A percentile compares a stretch with the other conserved stretches of the same genome.
phyloP scores from a whole-genome alignment of 352 stramenopile genomes.

The Thalassiosira delicatula region DNA sequence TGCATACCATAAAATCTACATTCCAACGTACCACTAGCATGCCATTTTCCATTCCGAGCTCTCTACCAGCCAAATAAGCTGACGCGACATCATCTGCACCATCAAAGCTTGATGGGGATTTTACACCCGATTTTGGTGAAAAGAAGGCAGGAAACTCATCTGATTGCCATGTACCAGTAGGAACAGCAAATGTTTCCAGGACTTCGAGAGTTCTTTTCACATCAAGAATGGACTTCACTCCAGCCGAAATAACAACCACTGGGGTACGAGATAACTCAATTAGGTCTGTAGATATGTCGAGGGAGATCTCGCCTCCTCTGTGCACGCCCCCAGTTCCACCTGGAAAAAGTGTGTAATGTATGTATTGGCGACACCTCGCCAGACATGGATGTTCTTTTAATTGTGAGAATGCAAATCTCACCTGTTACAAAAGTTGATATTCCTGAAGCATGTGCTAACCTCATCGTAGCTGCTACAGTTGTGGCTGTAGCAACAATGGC shows the following conservation, averaged over 20 bases:
- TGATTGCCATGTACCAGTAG: constrained; percentile 90
- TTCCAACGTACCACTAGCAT: constrained; percentile 72
- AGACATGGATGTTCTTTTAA: too few relatives aligned
- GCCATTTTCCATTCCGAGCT: constrained; percentile 80
- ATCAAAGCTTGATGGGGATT: constrained; percentile 88
- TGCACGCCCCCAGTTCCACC: constrained; percentile 97
- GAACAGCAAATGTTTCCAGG: constrained; percentile 96
- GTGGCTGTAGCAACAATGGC: constrained; percentile 88
- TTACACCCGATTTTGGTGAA: constrained; percentile 89
- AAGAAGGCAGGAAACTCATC: constrained; percentile 98
- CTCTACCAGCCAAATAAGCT: constrained; percentile 86
- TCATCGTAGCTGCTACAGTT: constrained; percentile 97
- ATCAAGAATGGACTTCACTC: constrained; percentile 99
- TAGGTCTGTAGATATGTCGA: constrained; percentile 96
- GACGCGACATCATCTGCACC: constrained; percentile 87
- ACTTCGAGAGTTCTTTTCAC: constrained; percentile 95
- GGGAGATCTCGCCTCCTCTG: constrained; percentile 90
- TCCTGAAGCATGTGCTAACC: constrained; percentile 90
- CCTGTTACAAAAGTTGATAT: constrained; percentile 97
- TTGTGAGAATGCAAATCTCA: constrained; percentile 27
- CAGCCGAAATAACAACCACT: constrained; percentile 95
- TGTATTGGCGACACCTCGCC: too few relatives aligned
- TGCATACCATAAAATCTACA: background rate
- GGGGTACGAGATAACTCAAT: constrained; percentile 92
- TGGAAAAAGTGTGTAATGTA: background rate